phyloP scores from a whole-genome alignment of 345 rosid species.

The Hibiscus syriacus region DNA sequence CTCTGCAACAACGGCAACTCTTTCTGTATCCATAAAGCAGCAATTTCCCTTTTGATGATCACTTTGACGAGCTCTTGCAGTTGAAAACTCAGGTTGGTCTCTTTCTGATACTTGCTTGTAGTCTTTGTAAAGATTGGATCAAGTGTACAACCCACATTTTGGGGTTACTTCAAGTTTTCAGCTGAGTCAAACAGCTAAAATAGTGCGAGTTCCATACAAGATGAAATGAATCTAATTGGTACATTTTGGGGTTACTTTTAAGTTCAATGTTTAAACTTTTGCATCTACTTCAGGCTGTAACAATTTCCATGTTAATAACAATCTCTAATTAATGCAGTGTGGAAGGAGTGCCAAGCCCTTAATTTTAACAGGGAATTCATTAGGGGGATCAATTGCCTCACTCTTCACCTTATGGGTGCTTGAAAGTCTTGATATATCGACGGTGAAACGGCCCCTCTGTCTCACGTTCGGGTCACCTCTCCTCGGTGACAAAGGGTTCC shows the following conservation, averaged over 20 bases:
- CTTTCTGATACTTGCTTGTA: not conserved
- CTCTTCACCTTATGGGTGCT: constrained; percentile 64
- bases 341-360: constrained; percentile 6
- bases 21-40: constrained; percentile 31
- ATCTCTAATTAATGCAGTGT: not conserved
- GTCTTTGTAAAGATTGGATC: not conserved
- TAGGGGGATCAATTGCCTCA: constrained; percentile 68
- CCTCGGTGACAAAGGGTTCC: constrained; percentile 2
- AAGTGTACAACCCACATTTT: not conserved
- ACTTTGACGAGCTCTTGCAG: constrained; percentile 17
- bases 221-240: not conserved
- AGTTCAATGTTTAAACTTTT: not conserved
- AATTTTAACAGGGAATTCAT: constrained; percentile 47
- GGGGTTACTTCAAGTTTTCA: not conserved
- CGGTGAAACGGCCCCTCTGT: constrained; percentile 38
- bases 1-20: constrained; percentile 27
- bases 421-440: constrained; percentile 15
- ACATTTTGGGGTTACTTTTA: not conserved
- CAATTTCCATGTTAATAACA: not conserved
- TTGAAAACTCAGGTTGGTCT: constrained; percentile 31
- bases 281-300: not conserved
- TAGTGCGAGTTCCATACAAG: too few species aligned
- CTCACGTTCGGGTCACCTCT: constrained; percentile 68
- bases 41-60: constrained; percentile 25
- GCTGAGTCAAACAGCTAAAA: not conserved